Percentiles rank a stretch among this genome's conserved stretches.
Evolutionary conservation across 768 basidiomycete species (phyloP).

Genomic region (Boletellus emodensis): DNA sequence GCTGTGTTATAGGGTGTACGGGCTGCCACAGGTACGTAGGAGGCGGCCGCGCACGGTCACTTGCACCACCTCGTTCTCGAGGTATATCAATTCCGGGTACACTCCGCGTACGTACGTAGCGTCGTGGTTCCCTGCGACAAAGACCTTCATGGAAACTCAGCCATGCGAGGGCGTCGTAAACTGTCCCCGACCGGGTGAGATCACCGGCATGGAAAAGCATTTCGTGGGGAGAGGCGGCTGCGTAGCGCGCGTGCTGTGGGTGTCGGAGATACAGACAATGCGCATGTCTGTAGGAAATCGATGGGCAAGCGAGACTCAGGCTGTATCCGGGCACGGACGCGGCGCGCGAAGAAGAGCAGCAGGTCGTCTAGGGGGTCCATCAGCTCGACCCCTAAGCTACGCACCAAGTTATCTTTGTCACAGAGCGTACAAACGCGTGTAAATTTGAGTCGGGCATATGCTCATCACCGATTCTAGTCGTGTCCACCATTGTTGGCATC

Average conservation of each 20-base stretch:
- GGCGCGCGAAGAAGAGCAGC: conserved; percentile 8
- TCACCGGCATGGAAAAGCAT: no score
- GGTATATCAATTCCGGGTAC: conserved; percentile 34
- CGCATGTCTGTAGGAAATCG: conserved; percentile 23
- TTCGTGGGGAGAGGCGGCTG: no score
- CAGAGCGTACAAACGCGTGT: no score
- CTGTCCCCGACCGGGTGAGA: no score
- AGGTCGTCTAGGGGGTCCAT: not conserved
- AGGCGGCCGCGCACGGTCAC: conserved; percentile 30
- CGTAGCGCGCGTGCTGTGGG: conserved; percentile 24
- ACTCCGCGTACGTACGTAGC: conserved; percentile 16
- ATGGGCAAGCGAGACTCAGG: not conserved
- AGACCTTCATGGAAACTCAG: conserved; percentile 29
- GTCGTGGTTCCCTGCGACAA: conserved; percentile 46
- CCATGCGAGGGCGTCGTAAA: no score
- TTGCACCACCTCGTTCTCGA: conserved; percentile 31
- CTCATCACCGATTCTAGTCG: no score
- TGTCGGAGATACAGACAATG: conserved; percentile 40
- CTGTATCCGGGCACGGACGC: no score
- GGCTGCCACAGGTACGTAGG: conserved; percentile 37
- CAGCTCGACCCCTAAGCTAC: no score
- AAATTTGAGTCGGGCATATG: no score
- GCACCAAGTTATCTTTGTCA: no score
- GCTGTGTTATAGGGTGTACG: conserved; percentile 37
- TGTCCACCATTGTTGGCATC: no score